These are phyloP conservation scores for Ephemerocybe angulata DNA, from an alignment of 768 basidiomycete genomes.

Conservation along the genomic window DNA sequence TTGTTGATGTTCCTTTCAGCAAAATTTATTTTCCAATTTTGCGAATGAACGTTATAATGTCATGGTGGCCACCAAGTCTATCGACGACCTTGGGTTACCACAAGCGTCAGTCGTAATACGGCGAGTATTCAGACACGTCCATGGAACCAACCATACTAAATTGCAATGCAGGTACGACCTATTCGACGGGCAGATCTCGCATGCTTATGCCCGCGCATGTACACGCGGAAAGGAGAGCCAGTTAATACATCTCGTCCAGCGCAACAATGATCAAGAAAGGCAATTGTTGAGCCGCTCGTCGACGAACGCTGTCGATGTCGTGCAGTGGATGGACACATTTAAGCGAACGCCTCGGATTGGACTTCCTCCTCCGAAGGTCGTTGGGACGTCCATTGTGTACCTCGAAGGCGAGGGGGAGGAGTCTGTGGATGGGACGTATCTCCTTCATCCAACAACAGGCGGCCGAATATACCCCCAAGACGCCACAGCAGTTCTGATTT, in stretches of 20 bases:
- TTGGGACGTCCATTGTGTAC: slow-evolving; percentile 38
- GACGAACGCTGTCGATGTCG: slow-evolving; percentile 33
- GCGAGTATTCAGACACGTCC: slow-evolving; percentile 32
- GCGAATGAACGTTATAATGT: slow-evolving; percentile 57
- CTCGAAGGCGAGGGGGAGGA: slow-evolving; percentile 50
- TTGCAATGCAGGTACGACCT: slow-evolving; percentile 47
- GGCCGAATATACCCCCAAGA: slow-evolving; percentile 56
- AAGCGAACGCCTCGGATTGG: slow-evolving; percentile 33
- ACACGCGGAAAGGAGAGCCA: slow-evolving; percentile 46
- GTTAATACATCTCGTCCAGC: slow-evolving; percentile 62
- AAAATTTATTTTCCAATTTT: slow-evolving; percentile 49
- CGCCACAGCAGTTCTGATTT: slow-evolving; percentile 54
- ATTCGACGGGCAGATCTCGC: slow-evolving; percentile 59
- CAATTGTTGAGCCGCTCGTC: slow-evolving; percentile 45
- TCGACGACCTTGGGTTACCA: slow-evolving; percentile 60
- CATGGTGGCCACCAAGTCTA: slow-evolving; percentile 54
- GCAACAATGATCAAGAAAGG: slow-evolving; percentile 52
- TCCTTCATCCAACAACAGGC: slow-evolving; percentile 62
- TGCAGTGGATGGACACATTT: slow-evolving; percentile 49
- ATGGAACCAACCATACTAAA: slow-evolving; percentile 2
- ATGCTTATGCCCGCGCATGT: slow-evolving; percentile 50
- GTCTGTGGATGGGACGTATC: slow-evolving; percentile 27
- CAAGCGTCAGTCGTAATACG: slow-evolving; percentile 57
- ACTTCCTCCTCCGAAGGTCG: slow-evolving; percentile 43
- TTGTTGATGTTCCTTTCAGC: slow-evolving; percentile 26